Base-by-base conservation (phyloP, 1,284 basidiomycete species). In the Malassezia japonica region DNA sequence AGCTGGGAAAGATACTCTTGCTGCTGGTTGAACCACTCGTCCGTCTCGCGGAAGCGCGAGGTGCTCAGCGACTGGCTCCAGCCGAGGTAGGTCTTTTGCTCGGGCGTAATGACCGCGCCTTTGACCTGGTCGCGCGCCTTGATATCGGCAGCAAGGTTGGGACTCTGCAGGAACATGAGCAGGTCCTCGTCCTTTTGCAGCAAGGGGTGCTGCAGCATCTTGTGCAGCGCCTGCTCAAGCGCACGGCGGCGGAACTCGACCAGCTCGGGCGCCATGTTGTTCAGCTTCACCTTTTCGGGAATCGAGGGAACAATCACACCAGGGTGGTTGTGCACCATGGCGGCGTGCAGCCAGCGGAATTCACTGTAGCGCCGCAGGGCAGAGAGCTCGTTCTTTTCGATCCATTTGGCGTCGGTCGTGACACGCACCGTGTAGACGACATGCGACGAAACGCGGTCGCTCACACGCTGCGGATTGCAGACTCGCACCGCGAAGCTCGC, bases 11-110 rank as follows among this genome's bases (percentile, higher is more conserved):
- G 79, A 68, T 89, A 90, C 0, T 78, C 74, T 55, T 84, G 86
- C 70, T 91, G 85, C 58, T 82, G 80, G 65, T 94, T 87, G 65
- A 96, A 98, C 89, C 90, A 98, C 81, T 95, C 90, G 67, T 98
- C 92, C 13, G 82, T 85, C 75, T 99, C 92, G 60, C 86, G 79
- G 72, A 92, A 99, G 48, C 85, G 81, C 7, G 86, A 82, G 1
- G 87, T 89, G 10, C 55, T 57, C 15, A 58, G 34, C 13, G 57
- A 47, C 8, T 57, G 55, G 28, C 41, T 46, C 56, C 67, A 64
- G 21, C 50, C 57, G 41, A 70, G 48, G 28, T 68, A 69, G 20
- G 67, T 66, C 56, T 66, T 64, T 31, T 70, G 67, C 36, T 73
- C 70, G 13, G 70, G 70, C 12, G 70, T 72, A 8, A 64, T 48